Conservation (phyloP, 2,329 filamentous ascomycete genomes). For the Aspergillus persii region DNA sequence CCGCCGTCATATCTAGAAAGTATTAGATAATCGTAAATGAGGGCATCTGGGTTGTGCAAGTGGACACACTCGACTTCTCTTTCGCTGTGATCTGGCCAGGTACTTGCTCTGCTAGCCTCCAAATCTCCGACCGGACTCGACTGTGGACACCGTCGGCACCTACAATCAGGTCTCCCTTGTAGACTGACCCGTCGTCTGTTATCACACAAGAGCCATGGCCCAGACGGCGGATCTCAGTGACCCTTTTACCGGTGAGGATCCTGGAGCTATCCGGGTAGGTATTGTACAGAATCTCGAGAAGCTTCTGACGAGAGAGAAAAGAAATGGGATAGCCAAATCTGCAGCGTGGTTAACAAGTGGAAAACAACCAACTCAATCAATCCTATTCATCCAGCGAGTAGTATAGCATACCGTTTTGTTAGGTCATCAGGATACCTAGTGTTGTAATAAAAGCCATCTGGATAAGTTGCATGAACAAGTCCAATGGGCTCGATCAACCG, state of each 20-base stretch:
- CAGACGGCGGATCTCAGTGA: slow-evolving; percentile 26
- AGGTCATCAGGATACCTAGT: slow-evolving; percentile 10
- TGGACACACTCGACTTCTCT: slow-evolving; percentile 1
- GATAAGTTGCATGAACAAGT: slow-evolving; percentile 7
- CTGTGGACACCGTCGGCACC: slow-evolving; percentile 47
- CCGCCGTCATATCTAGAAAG: slow-evolving; percentile 16
- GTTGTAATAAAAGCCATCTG: slow-evolving; percentile 10
- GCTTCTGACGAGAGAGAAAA: slow-evolving; percentile 17
- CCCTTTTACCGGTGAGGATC: slow-evolving; percentile 24
- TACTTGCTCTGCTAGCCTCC: slow-evolving; percentile 14
- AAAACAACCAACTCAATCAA: neutral
- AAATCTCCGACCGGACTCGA: slow-evolving; percentile 36
- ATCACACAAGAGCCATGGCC: slow-evolving; percentile 27
- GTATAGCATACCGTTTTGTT: slow-evolving; percentile 4
- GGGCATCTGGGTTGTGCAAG: neutral
- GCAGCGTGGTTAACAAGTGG: neutral
- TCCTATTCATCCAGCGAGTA: neutral
- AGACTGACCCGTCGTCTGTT: slow-evolving; percentile 34
- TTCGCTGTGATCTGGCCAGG: slow-evolving; percentile 4
- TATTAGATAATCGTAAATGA: neutral
- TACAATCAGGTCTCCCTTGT: slow-evolving; percentile 37
- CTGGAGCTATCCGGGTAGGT: slow-evolving; percentile 30
- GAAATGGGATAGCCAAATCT: slow-evolving; percentile 21
- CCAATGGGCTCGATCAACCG: slow-evolving; percentile 16
- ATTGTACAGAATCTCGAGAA: slow-evolving; percentile 24